Evolutionary conservation across 2,329 filamentous ascomycete species (phyloP).

Genomic region (Ascochyta lentis): DNA sequence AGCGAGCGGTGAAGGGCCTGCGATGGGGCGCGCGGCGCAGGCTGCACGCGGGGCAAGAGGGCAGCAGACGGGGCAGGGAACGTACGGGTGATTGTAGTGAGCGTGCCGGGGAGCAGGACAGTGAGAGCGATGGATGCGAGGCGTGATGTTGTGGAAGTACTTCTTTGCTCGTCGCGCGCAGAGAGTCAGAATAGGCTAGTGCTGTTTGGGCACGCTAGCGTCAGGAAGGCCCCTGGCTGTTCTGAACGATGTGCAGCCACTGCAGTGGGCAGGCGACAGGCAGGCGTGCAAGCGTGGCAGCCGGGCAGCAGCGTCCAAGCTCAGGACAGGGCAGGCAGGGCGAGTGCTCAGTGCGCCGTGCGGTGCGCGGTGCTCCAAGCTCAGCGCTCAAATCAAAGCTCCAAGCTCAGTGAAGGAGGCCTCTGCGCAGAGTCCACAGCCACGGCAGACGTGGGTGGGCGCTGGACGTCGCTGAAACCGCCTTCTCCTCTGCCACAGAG

Average conservation of each 20-base stretch:
- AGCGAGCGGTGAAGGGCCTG: constrained; percentile 40
- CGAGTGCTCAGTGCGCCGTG: too few species aligned
- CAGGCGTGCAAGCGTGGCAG: background rate
- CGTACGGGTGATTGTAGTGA: constrained; percentile 43
- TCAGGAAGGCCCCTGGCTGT: constrained; percentile 4
- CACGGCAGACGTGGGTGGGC: constrained; percentile 9
- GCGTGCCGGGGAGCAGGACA: constrained; percentile 32
- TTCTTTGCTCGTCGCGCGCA: constrained; percentile 47
- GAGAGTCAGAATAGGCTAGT: constrained; percentile 36
- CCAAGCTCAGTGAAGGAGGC: constrained; percentile 1
- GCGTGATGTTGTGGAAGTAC: constrained; percentile 45
- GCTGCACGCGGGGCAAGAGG: constrained; percentile 25
- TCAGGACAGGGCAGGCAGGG: background rate
- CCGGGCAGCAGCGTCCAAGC: constrained; percentile 14
- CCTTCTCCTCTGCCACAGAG: constrained; percentile 8
- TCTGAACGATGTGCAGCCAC: constrained; percentile 12
- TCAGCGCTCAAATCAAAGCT: too few species aligned
- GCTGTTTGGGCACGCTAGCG: constrained; percentile 14
- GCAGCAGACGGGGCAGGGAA: constrained; percentile 23
- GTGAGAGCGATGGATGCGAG: constrained; percentile 37
- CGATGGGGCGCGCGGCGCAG: constrained; percentile 24
- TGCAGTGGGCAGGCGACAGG: constrained; percentile 1
- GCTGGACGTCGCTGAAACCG: constrained; percentile 15
- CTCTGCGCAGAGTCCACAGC: constrained; percentile 17
- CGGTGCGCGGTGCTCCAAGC: too few species aligned